These are phyloP conservation scores for Backusella psychrophila DNA, from an alignment of 192 early-diverging fungal species.

Conservation along the genomic window DNA sequence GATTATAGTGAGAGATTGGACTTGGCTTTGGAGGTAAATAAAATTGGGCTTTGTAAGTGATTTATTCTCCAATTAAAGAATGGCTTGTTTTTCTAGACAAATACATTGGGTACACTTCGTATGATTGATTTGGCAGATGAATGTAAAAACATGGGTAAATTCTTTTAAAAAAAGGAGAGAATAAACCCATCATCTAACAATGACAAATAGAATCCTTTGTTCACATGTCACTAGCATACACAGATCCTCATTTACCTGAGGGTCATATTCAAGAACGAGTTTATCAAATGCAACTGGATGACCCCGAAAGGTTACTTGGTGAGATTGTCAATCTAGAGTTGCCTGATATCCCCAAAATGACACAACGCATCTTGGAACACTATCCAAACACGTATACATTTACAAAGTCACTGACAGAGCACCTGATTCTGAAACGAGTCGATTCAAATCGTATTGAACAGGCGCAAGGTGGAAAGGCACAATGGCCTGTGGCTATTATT, in stretches of 20 bases:
- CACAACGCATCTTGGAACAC: slow-evolving; percentile 28
- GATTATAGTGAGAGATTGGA: slow-evolving; percentile 49
- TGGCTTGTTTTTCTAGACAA: slow-evolving; percentile 17
- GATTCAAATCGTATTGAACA: slow-evolving; percentile 38
- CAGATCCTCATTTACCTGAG: slow-evolving; percentile 30
- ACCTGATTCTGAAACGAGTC: slow-evolving; percentile 42
- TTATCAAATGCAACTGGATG: slow-evolving; percentile 36
- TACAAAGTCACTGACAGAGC: slow-evolving; percentile 49
- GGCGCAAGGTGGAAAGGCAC: slow-evolving; percentile 34
- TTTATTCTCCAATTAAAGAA: background rate
- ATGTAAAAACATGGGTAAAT: slow-evolving; percentile 32
- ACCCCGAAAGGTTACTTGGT: slow-evolving; percentile 33
- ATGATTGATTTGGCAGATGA: slow-evolving; percentile 42
- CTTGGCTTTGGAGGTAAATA: slow-evolving; percentile 48
- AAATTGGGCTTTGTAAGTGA: background rate
- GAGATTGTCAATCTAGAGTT: slow-evolving; percentile 36
- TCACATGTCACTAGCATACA: slow-evolving; percentile 35
- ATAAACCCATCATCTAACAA: too few species aligned
- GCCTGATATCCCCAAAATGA: slow-evolving; percentile 39
- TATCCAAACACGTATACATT: slow-evolving; percentile 55
- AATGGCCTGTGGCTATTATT: slow-evolving; percentile 40
- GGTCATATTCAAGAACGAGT: slow-evolving; percentile 37
- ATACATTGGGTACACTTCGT: slow-evolving; percentile 39
- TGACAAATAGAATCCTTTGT: slow-evolving; percentile 26
- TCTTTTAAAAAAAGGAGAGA: too few species aligned